Percentiles rank a stretch among this genome's conserved stretches.
Conservation (phyloP, 2,329 filamentous ascomycete species). For the Fusarium sp. region DNA sequence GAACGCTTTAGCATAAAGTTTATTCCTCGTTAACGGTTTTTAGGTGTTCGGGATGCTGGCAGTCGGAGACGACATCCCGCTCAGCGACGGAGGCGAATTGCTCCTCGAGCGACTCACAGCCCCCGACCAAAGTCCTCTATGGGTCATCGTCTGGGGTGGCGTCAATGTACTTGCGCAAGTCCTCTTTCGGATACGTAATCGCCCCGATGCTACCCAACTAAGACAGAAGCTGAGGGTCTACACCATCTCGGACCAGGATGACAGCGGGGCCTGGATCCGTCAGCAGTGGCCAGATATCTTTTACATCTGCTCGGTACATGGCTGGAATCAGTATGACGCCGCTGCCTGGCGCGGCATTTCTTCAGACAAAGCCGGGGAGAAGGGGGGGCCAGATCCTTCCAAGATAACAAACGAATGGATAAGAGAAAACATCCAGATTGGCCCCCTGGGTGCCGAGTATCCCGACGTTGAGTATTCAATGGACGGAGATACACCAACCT, state of each 20-base stretch:
- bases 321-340: conserved; percentile 67
- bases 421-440: conserved; percentile 66
- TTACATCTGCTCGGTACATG: conserved; percentile 70
- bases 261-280: conserved; percentile 70
- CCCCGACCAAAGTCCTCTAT: conserved; percentile 35
- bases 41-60: conserved; percentile 52
- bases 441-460: conserved; percentile 59
- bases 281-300: conserved; percentile 66
- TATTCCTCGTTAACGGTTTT: neutral
- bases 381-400: conserved; percentile 57
- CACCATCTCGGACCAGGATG: conserved; percentile 72
- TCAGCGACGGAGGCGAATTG: conserved; percentile 58
- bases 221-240: conserved; percentile 64
- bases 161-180: conserved; percentile 66
- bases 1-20: neutral
- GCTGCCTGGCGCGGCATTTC: conserved; percentile 71
- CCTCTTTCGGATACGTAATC: conserved; percentile 55
- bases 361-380: conserved; percentile 48
- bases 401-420: conserved; percentile 67
- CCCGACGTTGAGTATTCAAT: conserved; percentile 64
- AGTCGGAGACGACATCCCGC: conserved; percentile 46
- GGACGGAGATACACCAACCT: conserved; percentile 67
- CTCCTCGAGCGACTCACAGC: conserved; percentile 52
- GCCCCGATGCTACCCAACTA: conserved; percentile 50
- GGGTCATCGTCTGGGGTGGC: conserved; percentile 67